Conservation (phyloP, 352 stramenopile genomes). For the Phytophthora pseudosyringae region DNA sequence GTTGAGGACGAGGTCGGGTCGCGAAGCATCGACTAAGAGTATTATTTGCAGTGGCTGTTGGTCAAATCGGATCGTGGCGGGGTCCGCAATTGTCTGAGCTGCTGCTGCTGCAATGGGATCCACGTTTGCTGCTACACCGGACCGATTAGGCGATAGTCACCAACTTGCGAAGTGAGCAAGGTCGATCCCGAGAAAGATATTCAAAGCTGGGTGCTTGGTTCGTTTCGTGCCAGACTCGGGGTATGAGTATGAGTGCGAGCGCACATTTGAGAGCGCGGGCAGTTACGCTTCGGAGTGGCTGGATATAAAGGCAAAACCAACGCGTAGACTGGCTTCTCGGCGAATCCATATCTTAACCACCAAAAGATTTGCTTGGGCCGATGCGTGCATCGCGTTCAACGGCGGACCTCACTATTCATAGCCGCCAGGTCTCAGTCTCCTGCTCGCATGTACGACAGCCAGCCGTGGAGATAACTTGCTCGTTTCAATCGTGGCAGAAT, state of each 20-base stretch:
- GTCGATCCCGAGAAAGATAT: conserved; percentile 47
- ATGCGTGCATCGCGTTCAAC: neutral
- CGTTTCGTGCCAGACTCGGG: conserved; percentile 19
- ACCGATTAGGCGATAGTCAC: conserved; percentile 7
- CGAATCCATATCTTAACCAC: conserved; percentile 21
- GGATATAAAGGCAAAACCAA: conserved; percentile 22
- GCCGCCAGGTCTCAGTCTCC: conserved; percentile 11
- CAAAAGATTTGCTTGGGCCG: neutral
- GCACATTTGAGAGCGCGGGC: conserved; percentile 16
- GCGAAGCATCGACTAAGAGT: conserved; percentile 33
- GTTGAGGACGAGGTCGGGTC: conserved; percentile 29
- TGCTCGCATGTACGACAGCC: conserved; percentile 5
- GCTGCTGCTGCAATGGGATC: conserved; percentile 4
- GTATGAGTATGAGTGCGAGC: conserved; percentile 1
- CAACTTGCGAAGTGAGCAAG: conserved; percentile 54
- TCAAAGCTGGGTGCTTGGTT: conserved; percentile 27
- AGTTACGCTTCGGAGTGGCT: conserved; percentile 34
- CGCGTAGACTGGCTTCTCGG: conserved; percentile 2
- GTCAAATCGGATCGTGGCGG: conserved; percentile 1
- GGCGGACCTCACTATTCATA: conserved; percentile 12
- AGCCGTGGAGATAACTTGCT: neutral
- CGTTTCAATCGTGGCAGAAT: neutral
- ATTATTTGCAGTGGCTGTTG: conserved; percentile 9
- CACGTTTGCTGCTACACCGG: conserved; percentile 8
- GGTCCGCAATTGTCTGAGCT: conserved; percentile 15